A percentile compares a stretch with the other conserved stretches of the same genome.
Conservation (phyloP, 2,329 filamentous ascomycete genomes). For the Cordyceps fumosorosea region DNA sequence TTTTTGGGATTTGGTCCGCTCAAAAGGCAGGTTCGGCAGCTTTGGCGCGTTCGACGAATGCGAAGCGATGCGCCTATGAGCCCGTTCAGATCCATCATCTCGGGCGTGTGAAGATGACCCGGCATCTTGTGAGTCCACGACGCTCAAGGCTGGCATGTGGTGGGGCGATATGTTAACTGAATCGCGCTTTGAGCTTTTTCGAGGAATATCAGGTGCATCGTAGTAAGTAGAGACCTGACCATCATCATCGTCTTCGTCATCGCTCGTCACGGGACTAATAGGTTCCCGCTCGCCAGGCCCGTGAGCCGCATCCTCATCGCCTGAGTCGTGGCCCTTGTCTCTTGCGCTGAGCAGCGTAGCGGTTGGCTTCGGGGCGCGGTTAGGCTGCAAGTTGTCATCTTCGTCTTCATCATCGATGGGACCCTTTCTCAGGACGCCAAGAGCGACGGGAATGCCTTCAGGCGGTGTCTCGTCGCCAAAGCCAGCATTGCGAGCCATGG, state of each 20-base stretch:
- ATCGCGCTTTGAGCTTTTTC: slow-evolving; percentile 65
- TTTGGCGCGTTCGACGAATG: slow-evolving; percentile 18
- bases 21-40: slow-evolving; percentile 47
- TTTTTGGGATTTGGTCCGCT: slow-evolving; percentile 47
- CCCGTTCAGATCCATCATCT: slow-evolving; percentile 10
- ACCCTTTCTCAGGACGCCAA: slow-evolving; percentile 51
- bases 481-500: slow-evolving; percentile 46
- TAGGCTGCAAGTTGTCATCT: slow-evolving; percentile 27
- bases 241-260: slow-evolving; percentile 33
- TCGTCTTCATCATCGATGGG: slow-evolving; percentile 61
- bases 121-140: slow-evolving; percentile 18
- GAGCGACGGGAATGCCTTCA: slow-evolving; percentile 59
- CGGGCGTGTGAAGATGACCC: not conserved
- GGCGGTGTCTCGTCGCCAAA: slow-evolving; percentile 61
- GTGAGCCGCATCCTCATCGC: slow-evolving; percentile 27
- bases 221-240: slow-evolving; percentile 21
- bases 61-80: slow-evolving; percentile 17
- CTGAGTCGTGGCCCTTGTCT: slow-evolving; percentile 39
- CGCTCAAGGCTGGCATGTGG: slow-evolving; percentile 30
- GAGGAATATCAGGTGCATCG: slow-evolving; percentile 54
- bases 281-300: slow-evolving; percentile 21
- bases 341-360: slow-evolving; percentile 39
- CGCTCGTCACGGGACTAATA: slow-evolving; percentile 27
- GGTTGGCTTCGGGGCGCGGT: slow-evolving; percentile 7
- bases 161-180: slow-evolving; percentile 30